These are phyloP conservation scores for Paramecium sexaurelia DNA, from an alignment of 73 alveolate genomes.

Conservation along the genomic window DNA sequence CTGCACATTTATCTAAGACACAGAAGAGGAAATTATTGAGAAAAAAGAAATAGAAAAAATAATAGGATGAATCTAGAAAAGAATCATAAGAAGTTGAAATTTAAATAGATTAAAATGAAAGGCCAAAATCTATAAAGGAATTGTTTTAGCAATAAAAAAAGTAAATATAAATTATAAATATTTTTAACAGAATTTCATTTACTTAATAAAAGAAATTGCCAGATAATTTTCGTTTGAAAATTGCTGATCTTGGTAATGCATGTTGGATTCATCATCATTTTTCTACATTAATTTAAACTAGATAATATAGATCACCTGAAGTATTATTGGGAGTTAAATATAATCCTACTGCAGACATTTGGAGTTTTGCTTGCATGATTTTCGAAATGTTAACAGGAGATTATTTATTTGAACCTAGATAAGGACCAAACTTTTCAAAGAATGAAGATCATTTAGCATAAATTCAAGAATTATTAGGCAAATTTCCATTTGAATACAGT, in stretches of 20 bases:
- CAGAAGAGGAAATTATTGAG: slow-evolving; percentile 57
- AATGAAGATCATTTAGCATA: slow-evolving; percentile 90
- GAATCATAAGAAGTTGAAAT: slow-evolving; percentile 29
- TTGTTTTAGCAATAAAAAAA: slow-evolving; percentile 37
- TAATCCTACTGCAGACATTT: slow-evolving; percentile 92
- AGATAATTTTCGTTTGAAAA: slow-evolving; percentile 81
- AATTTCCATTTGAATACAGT: slow-evolving; percentile 77
- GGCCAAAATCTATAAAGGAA: slow-evolving; percentile 45
- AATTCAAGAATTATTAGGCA: slow-evolving; percentile 82
- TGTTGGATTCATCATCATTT: slow-evolving; percentile 95
- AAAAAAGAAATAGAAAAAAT: slow-evolving; percentile 31
- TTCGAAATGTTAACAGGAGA: slow-evolving; percentile 97
- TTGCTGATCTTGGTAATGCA: slow-evolving; percentile 96
- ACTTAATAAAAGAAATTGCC: slow-evolving; percentile 47
- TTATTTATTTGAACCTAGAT: slow-evolving; percentile 93
- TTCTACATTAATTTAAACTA: slow-evolving; percentile 91
- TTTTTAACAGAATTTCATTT: slow-evolving; percentile 44
- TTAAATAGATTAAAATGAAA: not conserved
- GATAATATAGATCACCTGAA: slow-evolving; percentile 79
- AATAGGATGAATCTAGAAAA: slow-evolving; percentile 3
- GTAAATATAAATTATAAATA: slow-evolving; percentile 44
- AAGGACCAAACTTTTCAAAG: slow-evolving; percentile 73
- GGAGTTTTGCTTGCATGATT: slow-evolving; percentile 96
- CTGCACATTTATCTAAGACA: slow-evolving; percentile 40
- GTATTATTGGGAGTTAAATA: slow-evolving; percentile 88